These are phyloP conservation scores for Cystoderma amianthinum DNA, from an alignment of 768 basidiomycete species.

Conservation along the genomic window DNA sequence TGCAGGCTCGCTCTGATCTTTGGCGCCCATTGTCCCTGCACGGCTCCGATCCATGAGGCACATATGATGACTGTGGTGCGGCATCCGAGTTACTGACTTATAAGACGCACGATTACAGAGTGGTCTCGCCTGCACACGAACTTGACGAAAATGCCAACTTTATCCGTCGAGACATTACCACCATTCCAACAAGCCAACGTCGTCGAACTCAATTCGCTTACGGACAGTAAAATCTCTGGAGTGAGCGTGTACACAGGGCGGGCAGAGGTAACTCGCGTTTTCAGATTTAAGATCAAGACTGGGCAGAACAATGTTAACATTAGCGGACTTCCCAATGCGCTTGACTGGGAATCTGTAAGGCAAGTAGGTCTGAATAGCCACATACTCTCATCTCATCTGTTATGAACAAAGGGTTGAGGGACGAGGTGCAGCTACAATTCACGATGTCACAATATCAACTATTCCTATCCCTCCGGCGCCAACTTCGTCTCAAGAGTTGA, in stretches of 20 bases:
- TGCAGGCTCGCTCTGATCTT: too few species aligned
- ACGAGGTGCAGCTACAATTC: slow-evolving; percentile 30
- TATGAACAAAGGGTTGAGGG: slow-evolving; percentile 31
- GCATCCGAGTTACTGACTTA: too few species aligned
- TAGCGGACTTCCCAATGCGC: slow-evolving; percentile 25
- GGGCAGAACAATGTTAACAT: slow-evolving; percentile 36
- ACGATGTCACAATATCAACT: too few species aligned
- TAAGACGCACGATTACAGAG: too few species aligned
- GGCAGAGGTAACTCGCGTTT: slow-evolving; percentile 34
- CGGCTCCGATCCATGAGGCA: too few species aligned
- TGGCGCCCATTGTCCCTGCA: too few species aligned
- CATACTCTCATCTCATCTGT: background rate
- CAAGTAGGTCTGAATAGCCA: slow-evolving; percentile 8
- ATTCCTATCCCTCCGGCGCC: slow-evolving; percentile 9
- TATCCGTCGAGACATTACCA: too few species aligned
- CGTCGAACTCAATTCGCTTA: slow-evolving; percentile 21
- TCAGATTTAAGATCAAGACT: slow-evolving; percentile 25
- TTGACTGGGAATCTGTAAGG: slow-evolving; percentile 35
- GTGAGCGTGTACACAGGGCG: slow-evolving; percentile 34
- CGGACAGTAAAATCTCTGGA: slow-evolving; percentile 26
- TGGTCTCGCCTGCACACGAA: too few species aligned
- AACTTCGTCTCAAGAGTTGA: too few species aligned
- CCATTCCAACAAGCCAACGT: too few species aligned
- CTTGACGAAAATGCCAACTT: too few species aligned
- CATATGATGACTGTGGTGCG: too few species aligned